Percentiles rank a stretch among this genome's conserved stretches.
These are phyloP conservation scores for Aspergillus sp. DNA, from an alignment of 2,329 filamentous ascomycete genomes.

Conservation along the genomic window DNA sequence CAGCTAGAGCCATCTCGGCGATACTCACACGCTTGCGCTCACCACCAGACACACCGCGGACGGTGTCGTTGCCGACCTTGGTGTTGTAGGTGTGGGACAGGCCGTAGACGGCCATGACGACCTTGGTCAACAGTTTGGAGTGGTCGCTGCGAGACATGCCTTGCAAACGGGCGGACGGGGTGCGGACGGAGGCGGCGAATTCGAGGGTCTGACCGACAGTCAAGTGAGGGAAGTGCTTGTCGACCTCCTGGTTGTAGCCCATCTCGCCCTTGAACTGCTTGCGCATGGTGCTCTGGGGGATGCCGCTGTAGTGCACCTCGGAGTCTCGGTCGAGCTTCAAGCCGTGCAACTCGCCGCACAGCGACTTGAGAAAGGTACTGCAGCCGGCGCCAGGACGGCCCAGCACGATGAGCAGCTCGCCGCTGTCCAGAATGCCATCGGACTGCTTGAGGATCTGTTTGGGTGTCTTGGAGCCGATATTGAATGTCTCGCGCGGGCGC, in stretches of 20 bases:
- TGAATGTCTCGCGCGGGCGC: slow-evolving; percentile 10
- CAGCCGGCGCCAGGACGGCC: slow-evolving; percentile 45
- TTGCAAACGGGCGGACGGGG: slow-evolving; percentile 34
- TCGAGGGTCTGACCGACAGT: slow-evolving; percentile 49
- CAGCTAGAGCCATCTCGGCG: slow-evolving; percentile 42
- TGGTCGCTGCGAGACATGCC: slow-evolving; percentile 37
- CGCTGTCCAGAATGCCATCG: slow-evolving; percentile 47
- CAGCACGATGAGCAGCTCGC: slow-evolving; percentile 44
- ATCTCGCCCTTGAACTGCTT: slow-evolving; percentile 31
- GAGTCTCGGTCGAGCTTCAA: slow-evolving; percentile 59
- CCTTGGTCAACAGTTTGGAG: slow-evolving; percentile 29
- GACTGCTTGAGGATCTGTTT: slow-evolving; percentile 48
- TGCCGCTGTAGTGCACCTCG: slow-evolving; percentile 71
- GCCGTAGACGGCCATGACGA: slow-evolving; percentile 34
- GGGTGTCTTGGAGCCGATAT: slow-evolving; percentile 13
- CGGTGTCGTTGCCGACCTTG: slow-evolving; percentile 43
- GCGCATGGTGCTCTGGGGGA: slow-evolving; percentile 18
- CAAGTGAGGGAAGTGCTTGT: slow-evolving; percentile 56
- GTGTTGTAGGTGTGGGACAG: slow-evolving; percentile 34
- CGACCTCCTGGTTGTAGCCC: slow-evolving; percentile 46
- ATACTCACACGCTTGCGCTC: slow-evolving; percentile 53
- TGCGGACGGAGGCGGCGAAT: slow-evolving; percentile 46
- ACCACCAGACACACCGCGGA: slow-evolving; percentile 51
- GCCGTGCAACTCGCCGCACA: slow-evolving; percentile 71
- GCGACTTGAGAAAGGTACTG: slow-evolving; percentile 72